Conservation (phyloP, 768 basidiomycete species). For the Russula vinacea region DNA sequence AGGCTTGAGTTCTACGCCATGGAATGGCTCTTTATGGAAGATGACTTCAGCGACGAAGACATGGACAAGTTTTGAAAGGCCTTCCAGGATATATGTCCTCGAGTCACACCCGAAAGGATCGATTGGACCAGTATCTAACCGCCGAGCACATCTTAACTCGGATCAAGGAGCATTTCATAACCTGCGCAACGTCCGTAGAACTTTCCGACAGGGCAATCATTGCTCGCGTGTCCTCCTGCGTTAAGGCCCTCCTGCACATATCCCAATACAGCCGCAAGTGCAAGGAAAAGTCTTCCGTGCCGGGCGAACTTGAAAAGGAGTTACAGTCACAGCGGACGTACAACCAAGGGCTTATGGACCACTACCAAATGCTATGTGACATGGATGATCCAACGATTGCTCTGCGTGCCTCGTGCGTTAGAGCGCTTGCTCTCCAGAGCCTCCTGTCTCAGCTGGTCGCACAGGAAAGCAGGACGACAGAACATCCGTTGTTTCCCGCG, state of each 20-base stretch:
- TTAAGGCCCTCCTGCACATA: conserved; percentile 15
- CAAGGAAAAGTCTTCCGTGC: neutral
- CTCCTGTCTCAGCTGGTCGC: conserved; percentile 2
- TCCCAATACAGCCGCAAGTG: neutral
- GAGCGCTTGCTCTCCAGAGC: conserved; percentile 6
- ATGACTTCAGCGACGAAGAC: conserved; percentile 16
- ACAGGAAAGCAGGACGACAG: neutral
- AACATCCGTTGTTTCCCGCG: neutral
- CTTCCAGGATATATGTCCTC: conserved; percentile 21
- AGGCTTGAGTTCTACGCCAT: conserved; percentile 17
- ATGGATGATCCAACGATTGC: conserved; percentile 1
- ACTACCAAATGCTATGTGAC: neutral
- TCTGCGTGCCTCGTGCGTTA: conserved; percentile 12
- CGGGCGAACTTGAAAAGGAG: neutral
- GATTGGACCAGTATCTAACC: neutral
- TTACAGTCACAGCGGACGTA: neutral
- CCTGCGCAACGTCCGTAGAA: conserved; percentile 12
- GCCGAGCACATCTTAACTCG: neutral
- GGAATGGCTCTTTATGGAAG: conserved; percentile 13
- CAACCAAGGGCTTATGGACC: neutral
- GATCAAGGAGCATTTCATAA: conserved; percentile 16
- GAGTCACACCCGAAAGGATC: neutral
- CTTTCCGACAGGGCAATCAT: conserved; percentile 11
- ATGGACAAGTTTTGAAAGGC: conserved; percentile 22
- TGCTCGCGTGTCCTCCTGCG: conserved; percentile 2